Conservation (phyloP, 2,329 filamentous ascomycete genomes). For the Coniochaeta hoffmannii region DNA sequence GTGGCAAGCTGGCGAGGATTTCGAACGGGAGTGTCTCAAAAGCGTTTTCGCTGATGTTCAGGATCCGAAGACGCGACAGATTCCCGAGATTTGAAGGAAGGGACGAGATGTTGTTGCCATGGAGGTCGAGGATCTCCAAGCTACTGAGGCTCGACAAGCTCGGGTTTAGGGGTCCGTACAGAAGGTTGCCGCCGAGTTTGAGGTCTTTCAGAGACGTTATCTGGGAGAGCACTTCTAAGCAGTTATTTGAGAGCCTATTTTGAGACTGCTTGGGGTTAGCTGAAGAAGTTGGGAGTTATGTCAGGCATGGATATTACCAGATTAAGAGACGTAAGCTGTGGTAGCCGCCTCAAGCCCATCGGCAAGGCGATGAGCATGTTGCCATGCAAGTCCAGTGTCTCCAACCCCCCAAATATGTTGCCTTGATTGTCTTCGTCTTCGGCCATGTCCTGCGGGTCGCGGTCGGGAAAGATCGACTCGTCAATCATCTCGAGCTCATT, state of each 20-base stretch:
- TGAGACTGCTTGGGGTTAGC: conserved; percentile 50
- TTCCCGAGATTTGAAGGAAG: conserved; percentile 62
- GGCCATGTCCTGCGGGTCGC: conserved; percentile 45
- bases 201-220: conserved; percentile 69
- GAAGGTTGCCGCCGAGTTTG: conserved; percentile 69
- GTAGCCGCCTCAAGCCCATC: conserved; percentile 64
- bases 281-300: not conserved
- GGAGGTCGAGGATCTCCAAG: conserved; percentile 75
- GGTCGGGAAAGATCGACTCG: conserved; percentile 73
- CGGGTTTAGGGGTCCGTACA: conserved; percentile 60
- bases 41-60: conserved; percentile 76
- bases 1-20: conserved; percentile 55
- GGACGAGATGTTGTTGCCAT: conserved; percentile 67
- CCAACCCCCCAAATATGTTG: conserved; percentile 74
- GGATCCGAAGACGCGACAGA: conserved; percentile 60
- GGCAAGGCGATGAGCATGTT: conserved; percentile 71
- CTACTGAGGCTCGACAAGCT: conserved; percentile 57
- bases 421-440: conserved; percentile 60
- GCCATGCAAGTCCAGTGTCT: conserved; percentile 78
- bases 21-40: conserved; percentile 66
- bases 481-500: conserved; percentile 75
- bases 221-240: conserved; percentile 66
- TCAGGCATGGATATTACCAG: conserved; percentile 40
- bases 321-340: conserved; percentile 72
- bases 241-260: conserved; percentile 69